Base-by-base conservation (phyloP, 768 basidiomycete genomes). In the Hebeloma cylindrosporum region DNA sequence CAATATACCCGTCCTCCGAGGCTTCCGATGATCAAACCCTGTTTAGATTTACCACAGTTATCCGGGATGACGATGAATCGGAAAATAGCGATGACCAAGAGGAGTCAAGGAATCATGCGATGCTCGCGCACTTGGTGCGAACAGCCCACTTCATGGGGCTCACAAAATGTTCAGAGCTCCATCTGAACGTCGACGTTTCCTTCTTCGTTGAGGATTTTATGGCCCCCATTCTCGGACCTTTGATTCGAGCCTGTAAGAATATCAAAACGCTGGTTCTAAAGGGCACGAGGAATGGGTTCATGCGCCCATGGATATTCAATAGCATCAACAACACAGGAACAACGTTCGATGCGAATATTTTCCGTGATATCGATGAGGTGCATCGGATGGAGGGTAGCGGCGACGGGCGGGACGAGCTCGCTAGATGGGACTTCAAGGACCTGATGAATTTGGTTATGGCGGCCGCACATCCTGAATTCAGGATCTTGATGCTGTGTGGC, bases 81-180 rank as follows among this genome's bases (percentile, higher is more conserved):
- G 20, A 26, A 17, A 5, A 16, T n/a, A 4, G 10, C 9, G 21
- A 27, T 10, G 27, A 39, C 13, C 11, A 23, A 5, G 17, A 39
- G 23, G 27, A 25, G 16, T 25, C 22, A 14, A 23, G 23, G 32
- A 43, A 27, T n/a, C 14, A 6, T 51, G 49, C 34, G 46, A 51
- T 16, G 42, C 29, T 17, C 44, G 44, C 16, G 5, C 33, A 11
- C 46, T 35, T 36, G 39, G 46, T 16, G 26, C 23, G 6, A 51
- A n/a, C 7, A 46, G 49, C 23, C 44, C 44, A 11, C 49, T 45
- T 4, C 46, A 45, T 17, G n/a, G n/a, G n/a, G n/a, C n/a, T n/a
- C n/a, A n/a, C n/a, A n/a, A n/a, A n/a, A n/a, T n/a, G n/a, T n/a
- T n/a, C n/a, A n/a, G n/a, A n/a, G n/a, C n/a, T n/a, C n/a, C n/a